A percentile compares a stretch with the other conserved stretches of the same genome.
These are phyloP conservation scores for Aspergillus mulundensis DNA, from an alignment of 495 filamentous ascomycete genomes.

Conservation along the genomic window DNA sequence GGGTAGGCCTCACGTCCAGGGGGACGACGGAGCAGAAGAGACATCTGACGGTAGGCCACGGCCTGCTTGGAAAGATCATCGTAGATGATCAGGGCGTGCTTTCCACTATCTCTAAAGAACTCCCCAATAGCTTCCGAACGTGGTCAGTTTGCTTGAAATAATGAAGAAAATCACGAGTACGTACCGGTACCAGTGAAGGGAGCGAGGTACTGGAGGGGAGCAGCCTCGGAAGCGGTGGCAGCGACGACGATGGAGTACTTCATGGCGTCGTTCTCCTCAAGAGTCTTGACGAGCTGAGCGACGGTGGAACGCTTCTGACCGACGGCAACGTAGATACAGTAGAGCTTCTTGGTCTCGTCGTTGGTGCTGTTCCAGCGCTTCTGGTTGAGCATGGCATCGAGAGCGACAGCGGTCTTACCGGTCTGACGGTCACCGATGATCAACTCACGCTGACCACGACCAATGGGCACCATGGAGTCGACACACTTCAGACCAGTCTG, in stretches of 20 bases:
- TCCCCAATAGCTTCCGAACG: constrained; percentile 73
- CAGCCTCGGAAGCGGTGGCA: constrained; percentile 96
- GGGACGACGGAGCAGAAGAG: constrained; percentile 95
- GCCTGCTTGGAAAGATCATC: constrained; percentile 99
- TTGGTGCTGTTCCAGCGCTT: constrained; percentile 86
- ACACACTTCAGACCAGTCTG: constrained; percentile 99
- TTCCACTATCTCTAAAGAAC: constrained; percentile 87
- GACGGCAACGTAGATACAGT: constrained; percentile 98
- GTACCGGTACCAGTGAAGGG: constrained; percentile 69
- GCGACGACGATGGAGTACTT: constrained; percentile 96
- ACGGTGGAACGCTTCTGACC: constrained; percentile 99
- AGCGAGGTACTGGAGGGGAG: constrained; percentile 88
- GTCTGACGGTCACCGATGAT: constrained; percentile 99
- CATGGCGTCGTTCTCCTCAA: constrained; percentile 99
- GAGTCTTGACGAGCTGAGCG: constrained; percentile 97
- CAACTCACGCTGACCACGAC: constrained; percentile 99
- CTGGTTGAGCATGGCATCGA: constrained; percentile 98
- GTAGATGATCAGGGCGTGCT: constrained; percentile 89
- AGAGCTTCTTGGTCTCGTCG: constrained; percentile 96
- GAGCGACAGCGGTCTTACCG: constrained; percentile 98
- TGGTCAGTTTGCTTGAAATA: too few relatives aligned
- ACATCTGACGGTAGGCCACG: constrained; percentile 99
- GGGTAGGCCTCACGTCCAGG: constrained; percentile 99
- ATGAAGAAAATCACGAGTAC: too few relatives aligned
- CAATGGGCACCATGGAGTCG: constrained; percentile 99